A percentile compares a stretch with the other conserved stretches of the same genome.
Conservation (phyloP, 331 rosid genomes). For the Cydonia oblonga region DNA sequence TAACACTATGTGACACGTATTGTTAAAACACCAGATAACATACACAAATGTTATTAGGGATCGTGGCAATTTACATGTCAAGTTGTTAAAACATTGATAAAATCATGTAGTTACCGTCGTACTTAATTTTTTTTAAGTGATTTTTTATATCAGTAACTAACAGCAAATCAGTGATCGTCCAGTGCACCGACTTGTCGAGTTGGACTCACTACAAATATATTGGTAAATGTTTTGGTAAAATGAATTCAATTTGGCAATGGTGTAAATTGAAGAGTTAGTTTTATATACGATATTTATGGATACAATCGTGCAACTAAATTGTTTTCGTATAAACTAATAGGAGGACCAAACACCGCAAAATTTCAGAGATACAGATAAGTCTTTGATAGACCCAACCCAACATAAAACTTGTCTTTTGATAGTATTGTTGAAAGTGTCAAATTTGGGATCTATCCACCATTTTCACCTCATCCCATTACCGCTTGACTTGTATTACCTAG, state of each 20-base stretch:
- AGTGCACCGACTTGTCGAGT: not conserved
- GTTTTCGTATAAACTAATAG: not conserved
- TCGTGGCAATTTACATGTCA: not conserved
- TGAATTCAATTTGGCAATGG: not conserved
- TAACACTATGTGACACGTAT: not conserved
- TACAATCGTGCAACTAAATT: not conserved
- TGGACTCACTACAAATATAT: not conserved
- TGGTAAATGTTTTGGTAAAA: not conserved
- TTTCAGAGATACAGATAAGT: not conserved
- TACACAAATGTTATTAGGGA: too few relatives aligned
- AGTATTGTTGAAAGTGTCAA: too few relatives aligned
- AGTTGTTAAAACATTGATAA: too few relatives aligned
- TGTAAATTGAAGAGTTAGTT: not conserved
- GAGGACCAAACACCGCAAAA: not conserved
- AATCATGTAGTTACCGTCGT: too few relatives aligned
- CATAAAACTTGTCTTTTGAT: not conserved
- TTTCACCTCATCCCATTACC: not conserved
- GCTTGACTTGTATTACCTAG: not conserved
- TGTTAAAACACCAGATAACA: not conserved
- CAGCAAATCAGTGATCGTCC: not conserved
- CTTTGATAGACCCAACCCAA: not conserved
- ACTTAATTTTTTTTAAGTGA: fast-evolving
- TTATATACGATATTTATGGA: not conserved
- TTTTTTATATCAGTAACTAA: too few relatives aligned
- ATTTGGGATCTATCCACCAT: not conserved